Evolutionary conservation across 2,329 filamentous ascomycete species (phyloP), one percentile per base, ranked within the genome.

Genomic region (Aspergillus pseudotamarii): DNA sequence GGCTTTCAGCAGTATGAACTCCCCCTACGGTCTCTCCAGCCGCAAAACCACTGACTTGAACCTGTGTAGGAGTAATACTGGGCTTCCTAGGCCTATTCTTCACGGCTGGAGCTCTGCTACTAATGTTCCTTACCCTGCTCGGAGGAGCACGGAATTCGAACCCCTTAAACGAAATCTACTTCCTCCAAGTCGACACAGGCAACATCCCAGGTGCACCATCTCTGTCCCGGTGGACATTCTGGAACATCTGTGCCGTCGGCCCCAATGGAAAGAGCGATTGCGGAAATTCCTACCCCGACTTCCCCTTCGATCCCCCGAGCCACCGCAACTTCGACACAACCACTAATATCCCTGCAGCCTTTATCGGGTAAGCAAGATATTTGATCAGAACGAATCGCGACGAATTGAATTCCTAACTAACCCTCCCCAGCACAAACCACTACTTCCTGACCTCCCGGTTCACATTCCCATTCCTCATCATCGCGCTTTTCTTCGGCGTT

Each of bases 361-460:
- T 91, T 67, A 75, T 86, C 59, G 83, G 83, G 83, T 85, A 77
- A 62, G 80, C 73, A 23, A 59, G 56, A 53, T 63, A 51, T 21
- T 66, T 56, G 45, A 30, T 50, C 50, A 65, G 64, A 43, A 61
- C 59, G 10, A 21, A 64, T 60, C 19, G 38, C 8, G 19, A 66
- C n/a, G 72, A 79, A 43, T n/a, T 6, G 6, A 34, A 57, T 60
- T 9, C 28, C 36, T 43, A 34, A 55, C 58, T 60, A 26, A 50
- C 43, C 4, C 14, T 34, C 21, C 21, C 11, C 62, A 83, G 90
- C 43, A 79, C 81, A 11, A 83, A 88, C 69, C 86, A 83, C 66
- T 96, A 89, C 83, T 98, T 86, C 81, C 92, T 93, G 80, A 85
- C 95, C 75, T 96, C 93, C 81, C 88, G 94, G 46, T 97, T 97